phyloP scores from a whole-genome alignment of 257 asterid species.

The Solanum clarkiae region DNA sequence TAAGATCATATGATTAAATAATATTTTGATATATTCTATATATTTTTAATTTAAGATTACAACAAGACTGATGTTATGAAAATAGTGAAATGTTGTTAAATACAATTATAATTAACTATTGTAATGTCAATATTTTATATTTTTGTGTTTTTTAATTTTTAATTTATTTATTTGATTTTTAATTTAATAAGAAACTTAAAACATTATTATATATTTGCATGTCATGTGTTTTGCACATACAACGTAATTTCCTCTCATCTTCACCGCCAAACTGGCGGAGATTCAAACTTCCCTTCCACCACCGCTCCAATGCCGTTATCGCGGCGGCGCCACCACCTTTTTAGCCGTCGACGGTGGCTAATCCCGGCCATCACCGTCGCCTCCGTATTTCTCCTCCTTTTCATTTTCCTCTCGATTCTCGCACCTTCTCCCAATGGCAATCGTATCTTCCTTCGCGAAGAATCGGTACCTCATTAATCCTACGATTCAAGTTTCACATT shows the following conservation, averaged over 20 bases:
- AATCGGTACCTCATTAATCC: constrained; percentile 7
- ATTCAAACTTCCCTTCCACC: constrained; percentile 3
- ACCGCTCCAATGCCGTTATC: constrained; percentile 38
- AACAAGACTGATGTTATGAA: too few relatives aligned
- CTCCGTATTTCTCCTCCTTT: constrained; percentile 48
- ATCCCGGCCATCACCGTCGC: constrained; percentile 39
- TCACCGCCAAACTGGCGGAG: background rate
- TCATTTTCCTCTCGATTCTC: constrained; percentile 43
- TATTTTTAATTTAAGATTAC: too few relatives aligned
- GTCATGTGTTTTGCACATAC: background rate
- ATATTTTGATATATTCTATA: too few relatives aligned
- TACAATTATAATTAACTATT: too few relatives aligned
- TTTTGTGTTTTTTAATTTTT: too few relatives aligned
- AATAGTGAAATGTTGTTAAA: too few relatives aligned
- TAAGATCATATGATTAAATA: too few relatives aligned
- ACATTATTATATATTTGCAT: background rate
- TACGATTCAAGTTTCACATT: background rate
- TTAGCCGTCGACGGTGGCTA: constrained; percentile 26
- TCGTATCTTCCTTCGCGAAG: constrained; percentile 20
- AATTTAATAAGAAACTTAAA: too few relatives aligned
- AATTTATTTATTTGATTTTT: too few relatives aligned
- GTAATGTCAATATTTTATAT: too few relatives aligned
- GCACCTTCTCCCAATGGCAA: constrained; percentile 63
- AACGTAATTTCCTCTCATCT: background rate
- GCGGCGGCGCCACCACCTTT: constrained; percentile 65